Evolutionary conservation across 768 basidiomycete genomes (phyloP), one percentile per base, ranked within the genome.

Genomic region (Trametes gibbosa): DNA sequence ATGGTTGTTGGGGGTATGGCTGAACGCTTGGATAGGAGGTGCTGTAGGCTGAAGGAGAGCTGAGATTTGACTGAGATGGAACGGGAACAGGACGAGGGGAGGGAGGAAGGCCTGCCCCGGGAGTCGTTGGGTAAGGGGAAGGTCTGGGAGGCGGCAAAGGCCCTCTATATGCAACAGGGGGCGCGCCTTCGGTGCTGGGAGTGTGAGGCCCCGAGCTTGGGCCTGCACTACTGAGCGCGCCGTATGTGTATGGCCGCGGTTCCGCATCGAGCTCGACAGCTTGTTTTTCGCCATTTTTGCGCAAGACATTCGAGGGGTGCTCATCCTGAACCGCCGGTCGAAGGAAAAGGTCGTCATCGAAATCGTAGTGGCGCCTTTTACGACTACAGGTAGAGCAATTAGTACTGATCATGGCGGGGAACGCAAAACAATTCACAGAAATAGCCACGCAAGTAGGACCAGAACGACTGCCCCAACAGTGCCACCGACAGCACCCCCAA

Each of bases 401-500:
- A 21, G 21, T 1, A 12, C 3, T 24, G 35, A 19, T 12, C 17
- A 35, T 4, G n/a, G 12, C n/a, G 32, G 21, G 34, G 29, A 16
- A 21, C 17, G 19, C 19, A 1, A 29, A 13, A n/a, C 7, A 21
- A 58, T 62, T 41, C 25, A 66, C 65, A 62, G 25, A 19, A 57
- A 52, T 56, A 58, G 61, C 62, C 62, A 63, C 3, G 51, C 45
- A 1, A 63, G 13, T n/a, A 63, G 48, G 19, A 61, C 25, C 2
- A 66, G 24, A 5, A 62, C 49, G 47, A 60, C 50, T 6, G 60
- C 52, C 12, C 62, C 59, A 1, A 25, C 60, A 10, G 58, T 57
- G 5, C 65, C 65, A 3, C 62, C 65, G 1, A 63, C 62, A 8
- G 56, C 65, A 1, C 65, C 65, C 50, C 62, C 65, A 13, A 66